Percentiles rank a stretch among this genome's conserved stretches.
phyloP scores from a whole-genome alignment of 192 early-diverging fungal species.

The Linnemannia hyalina region DNA sequence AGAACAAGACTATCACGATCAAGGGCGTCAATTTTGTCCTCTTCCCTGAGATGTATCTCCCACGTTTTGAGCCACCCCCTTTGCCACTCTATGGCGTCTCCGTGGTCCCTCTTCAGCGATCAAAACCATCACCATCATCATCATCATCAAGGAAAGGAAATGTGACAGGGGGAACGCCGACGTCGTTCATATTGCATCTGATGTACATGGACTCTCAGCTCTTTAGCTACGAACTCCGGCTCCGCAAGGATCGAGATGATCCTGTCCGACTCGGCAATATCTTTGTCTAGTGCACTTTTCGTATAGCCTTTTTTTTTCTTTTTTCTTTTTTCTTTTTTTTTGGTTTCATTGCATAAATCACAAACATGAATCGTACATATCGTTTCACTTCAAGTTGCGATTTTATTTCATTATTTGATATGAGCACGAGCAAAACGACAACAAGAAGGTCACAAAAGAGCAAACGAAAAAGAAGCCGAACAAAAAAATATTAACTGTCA shows the following conservation, averaged over 20 bases:
- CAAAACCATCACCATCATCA: neutral
- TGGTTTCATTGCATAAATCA: too few relatives aligned
- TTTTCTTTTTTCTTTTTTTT: too few relatives aligned
- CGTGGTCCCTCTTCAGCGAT: slow-evolving; percentile 11
- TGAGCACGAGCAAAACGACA: neutral
- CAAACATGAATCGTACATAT: too few relatives aligned
- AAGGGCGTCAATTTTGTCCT: slow-evolving; percentile 24
- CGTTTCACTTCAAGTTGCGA: neutral
- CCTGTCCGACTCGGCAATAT: slow-evolving; percentile 25
- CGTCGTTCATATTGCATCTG: slow-evolving; percentile 36
- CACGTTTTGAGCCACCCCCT: slow-evolving; percentile 28
- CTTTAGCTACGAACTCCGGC: slow-evolving; percentile 42
- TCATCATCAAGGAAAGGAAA: neutral
- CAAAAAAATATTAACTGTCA: neutral
- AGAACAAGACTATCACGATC: neutral
- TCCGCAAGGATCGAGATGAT: slow-evolving; percentile 43
- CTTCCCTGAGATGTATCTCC: slow-evolving; percentile 53
- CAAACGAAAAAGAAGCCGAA: neutral
- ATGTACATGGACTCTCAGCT: slow-evolving; percentile 32
- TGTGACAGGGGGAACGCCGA: neutral
- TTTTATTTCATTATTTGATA: neutral
- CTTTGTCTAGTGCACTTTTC: slow-evolving; percentile 28
- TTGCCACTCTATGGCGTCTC: slow-evolving; percentile 35
- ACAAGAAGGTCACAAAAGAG: neutral
- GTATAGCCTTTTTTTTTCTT: too few relatives aligned